Percentiles rank a stretch among this genome's conserved stretches.
Evolutionary conservation across 1,139 yeast species (phyloP).

Genomic region (Taphrina betulina): DNA sequence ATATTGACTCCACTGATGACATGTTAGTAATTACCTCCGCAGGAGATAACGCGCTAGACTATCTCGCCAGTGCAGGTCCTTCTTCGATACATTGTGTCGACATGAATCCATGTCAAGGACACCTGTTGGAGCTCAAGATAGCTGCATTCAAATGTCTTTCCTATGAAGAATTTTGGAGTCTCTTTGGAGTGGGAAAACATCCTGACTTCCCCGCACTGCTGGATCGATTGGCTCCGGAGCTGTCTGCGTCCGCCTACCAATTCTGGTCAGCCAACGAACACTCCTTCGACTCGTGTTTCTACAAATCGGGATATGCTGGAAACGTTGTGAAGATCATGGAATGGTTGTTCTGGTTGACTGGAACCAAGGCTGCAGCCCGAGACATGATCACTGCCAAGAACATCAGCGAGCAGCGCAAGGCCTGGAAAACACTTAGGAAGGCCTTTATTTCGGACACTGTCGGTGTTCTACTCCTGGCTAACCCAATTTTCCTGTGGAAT

Average conservation of each 20-base stretch:
- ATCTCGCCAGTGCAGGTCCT: constrained; percentile 70
- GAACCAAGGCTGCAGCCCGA: constrained; percentile 55
- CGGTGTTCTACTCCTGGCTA: constrained; percentile 67
- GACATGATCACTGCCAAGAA: constrained; percentile 60
- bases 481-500: constrained; percentile 79
- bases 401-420: constrained; percentile 58
- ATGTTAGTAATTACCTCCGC: constrained; percentile 83
- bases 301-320: constrained; percentile 77
- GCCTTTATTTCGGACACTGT: constrained; percentile 68
- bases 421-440: constrained; percentile 69
- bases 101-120: constrained; percentile 79
- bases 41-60: constrained; percentile 74
- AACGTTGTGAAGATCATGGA: constrained; percentile 76
- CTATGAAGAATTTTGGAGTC: constrained; percentile 65
- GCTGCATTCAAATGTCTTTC: constrained; percentile 63
- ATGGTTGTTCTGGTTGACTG: constrained; percentile 58
- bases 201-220: constrained; percentile 54
- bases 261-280: constrained; percentile 70
- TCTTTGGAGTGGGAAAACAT: constrained; percentile 74
- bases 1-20: constrained; percentile 62
- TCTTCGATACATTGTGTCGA: constrained; percentile 80
- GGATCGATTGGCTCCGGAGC: constrained; percentile 60
- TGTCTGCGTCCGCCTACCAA: constrained; percentile 78
- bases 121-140: constrained; percentile 70
- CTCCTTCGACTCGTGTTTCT: constrained; percentile 57